These are phyloP conservation scores for Scytalidium lignicola DNA, from an alignment of 2,329 filamentous ascomycete species.

Conservation along the genomic window DNA sequence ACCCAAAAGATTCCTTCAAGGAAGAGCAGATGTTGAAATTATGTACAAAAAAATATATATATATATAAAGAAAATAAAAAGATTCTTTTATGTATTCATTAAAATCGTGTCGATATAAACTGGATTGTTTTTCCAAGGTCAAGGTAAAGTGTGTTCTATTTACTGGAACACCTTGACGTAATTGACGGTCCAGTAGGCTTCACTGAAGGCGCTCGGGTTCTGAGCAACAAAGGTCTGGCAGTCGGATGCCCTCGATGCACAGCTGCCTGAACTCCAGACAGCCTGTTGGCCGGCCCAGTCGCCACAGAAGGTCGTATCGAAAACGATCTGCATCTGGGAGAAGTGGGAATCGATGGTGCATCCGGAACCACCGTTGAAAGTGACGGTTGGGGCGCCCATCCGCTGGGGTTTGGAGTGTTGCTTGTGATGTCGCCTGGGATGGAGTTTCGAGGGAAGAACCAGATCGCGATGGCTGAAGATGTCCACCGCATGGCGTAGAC, in stretches of 20 bases:
- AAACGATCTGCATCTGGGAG: slow-evolving; percentile 66
- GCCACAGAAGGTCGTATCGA: slow-evolving; percentile 83
- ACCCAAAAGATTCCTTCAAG: too few species aligned
- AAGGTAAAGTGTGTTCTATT: too few species aligned
- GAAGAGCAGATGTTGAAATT: too few species aligned
- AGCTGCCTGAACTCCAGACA: slow-evolving; percentile 58
- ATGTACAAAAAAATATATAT: too few species aligned
- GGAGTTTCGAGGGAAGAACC: slow-evolving; percentile 56
- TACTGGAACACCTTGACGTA: slow-evolving; percentile 27
- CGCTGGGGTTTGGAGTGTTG: slow-evolving; percentile 55
- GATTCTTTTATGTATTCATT: too few species aligned
- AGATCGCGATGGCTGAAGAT: slow-evolving; percentile 38
- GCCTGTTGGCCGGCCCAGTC: slow-evolving; percentile 66
- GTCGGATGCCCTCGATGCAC: slow-evolving; percentile 52
- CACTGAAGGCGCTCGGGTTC: slow-evolving; percentile 64
- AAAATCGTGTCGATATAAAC: too few species aligned
- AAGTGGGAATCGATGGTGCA: slow-evolving; percentile 73
- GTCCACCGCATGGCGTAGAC: slow-evolving; percentile 59
- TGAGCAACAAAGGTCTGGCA: slow-evolving; percentile 69
- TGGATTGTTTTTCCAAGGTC: too few species aligned
- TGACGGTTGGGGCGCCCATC: slow-evolving; percentile 62
- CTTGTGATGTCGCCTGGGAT: slow-evolving; percentile 65
- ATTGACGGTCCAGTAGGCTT: slow-evolving; percentile 76
- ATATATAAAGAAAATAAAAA: too few species aligned
- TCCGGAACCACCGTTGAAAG: slow-evolving; percentile 54